Percentiles rank a stretch among this genome's conserved stretches.
Evolutionary conservation across 805 yeast species (phyloP).

Genomic region (Hanseniaspora lachancei): DNA sequence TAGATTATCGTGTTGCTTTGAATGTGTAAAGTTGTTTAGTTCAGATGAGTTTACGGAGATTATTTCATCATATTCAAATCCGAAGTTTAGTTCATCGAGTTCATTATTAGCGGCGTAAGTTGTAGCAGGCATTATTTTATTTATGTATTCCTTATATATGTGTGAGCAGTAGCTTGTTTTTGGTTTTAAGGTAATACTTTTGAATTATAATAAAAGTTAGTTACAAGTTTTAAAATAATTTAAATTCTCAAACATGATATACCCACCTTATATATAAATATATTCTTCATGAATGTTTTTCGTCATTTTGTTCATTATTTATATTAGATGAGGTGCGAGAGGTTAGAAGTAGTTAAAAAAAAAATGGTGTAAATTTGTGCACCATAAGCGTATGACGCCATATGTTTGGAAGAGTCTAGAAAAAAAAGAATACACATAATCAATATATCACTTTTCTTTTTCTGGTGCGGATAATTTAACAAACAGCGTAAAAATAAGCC

Average conservation of each 20-base stretch:
- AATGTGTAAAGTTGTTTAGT: neutral
- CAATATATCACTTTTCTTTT: too few relatives aligned
- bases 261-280: neutral
- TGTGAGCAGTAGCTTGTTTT: neutral
- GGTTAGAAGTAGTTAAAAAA: neutral
- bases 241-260: too few relatives aligned
- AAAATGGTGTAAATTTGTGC: neutral
- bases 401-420: neutral
- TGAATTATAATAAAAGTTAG: too few relatives aligned
- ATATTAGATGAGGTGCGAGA: neutral
- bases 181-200: neutral
- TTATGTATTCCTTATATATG: neutral
- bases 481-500: neutral
- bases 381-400: neutral
- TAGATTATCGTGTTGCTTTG: neutral
- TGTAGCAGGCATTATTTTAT: neutral
- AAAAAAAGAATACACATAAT: neutral
- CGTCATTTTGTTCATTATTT: neutral
- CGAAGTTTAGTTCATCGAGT: slow-evolving; percentile 11
- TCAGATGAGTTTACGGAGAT: neutral
- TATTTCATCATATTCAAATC: slow-evolving; percentile 11
- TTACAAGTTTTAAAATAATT: neutral
- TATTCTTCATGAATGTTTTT: neutral
- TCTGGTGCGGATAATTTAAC: too few relatives aligned
- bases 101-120: neutral